Percentiles rank a stretch among this genome's conserved stretches.
These are phyloP conservation scores for Lactarius vividus DNA, from an alignment of 768 basidiomycete genomes.

Conservation along the genomic window DNA sequence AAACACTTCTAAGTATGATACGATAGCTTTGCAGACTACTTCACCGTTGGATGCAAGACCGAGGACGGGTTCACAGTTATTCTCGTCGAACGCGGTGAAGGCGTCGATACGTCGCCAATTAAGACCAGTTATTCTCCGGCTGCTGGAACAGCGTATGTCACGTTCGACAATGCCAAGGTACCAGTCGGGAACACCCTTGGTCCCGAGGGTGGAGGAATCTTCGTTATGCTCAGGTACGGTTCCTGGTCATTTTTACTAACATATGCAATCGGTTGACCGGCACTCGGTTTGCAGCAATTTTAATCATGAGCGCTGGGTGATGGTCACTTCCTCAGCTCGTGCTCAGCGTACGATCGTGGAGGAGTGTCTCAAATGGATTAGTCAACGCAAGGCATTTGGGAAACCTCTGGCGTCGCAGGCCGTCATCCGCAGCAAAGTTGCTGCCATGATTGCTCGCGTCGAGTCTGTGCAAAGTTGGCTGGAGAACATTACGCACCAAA, in stretches of 20 bases:
- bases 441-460: constrained; percentile 81
- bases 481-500: constrained; percentile 84
- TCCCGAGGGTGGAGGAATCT: constrained; percentile 68
- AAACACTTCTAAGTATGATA: constrained; percentile 1
- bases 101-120: constrained; percentile 81
- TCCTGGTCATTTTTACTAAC: background rate
- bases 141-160: constrained; percentile 84
- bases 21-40: constrained; percentile 47
- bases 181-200: constrained; percentile 88
- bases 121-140: constrained; percentile 87
- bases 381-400: constrained; percentile 89
- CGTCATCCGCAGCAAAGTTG: constrained; percentile 85
- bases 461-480: constrained; percentile 85
- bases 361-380: constrained; percentile 88
- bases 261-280: background rate
- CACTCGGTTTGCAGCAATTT: constrained; percentile 61
- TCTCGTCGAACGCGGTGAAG: constrained; percentile 76
- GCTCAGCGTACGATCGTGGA: constrained; percentile 70
- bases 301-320: constrained; percentile 94
- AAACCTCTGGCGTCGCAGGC: constrained; percentile 81
- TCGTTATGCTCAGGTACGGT: constrained; percentile 53
- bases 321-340: constrained; percentile 69
- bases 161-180: constrained; percentile 81
- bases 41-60: constrained; percentile 73
- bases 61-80: constrained; percentile 81